Evolutionary conservation across 306 rosid species (phyloP).

Genomic region (Prunus persica): DNA sequence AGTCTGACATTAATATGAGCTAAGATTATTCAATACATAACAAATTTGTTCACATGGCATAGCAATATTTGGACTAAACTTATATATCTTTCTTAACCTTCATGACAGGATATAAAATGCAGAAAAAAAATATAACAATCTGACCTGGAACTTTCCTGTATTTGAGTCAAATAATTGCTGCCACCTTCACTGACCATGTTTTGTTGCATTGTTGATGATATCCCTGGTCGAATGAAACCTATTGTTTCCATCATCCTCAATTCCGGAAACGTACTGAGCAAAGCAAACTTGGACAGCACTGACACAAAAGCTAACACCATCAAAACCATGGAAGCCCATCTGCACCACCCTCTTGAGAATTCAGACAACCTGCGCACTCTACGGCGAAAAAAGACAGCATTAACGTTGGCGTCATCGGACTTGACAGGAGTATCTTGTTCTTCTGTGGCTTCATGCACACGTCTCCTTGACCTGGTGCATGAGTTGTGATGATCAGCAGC

Average conservation of each 20-base stretch:
- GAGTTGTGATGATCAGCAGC: not conserved
- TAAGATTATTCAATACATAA: too few relatives aligned
- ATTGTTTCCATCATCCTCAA: constrained; percentile 2
- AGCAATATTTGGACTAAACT: too few relatives aligned
- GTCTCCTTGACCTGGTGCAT: constrained; percentile 22
- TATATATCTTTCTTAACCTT: too few relatives aligned
- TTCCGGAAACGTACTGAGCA: constrained; percentile 36
- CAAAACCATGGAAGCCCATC: constrained; percentile 23
- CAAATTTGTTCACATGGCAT: too few relatives aligned
- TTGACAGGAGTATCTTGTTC: not conserved
- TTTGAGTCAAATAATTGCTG: not conserved
- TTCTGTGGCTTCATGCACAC: constrained; percentile 10
- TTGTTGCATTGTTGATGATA: not conserved
- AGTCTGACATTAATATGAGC: too few relatives aligned
- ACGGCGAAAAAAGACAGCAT: not conserved
- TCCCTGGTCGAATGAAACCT: not conserved
- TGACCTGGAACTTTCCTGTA: not conserved
- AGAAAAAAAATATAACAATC: not conserved
- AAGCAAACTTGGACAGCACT: constrained; percentile 35
- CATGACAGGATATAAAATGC: too few relatives aligned
- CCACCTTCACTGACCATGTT: not conserved
- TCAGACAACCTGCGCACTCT: constrained; percentile 1
- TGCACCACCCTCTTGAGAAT: constrained; percentile 5
- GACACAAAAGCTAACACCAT: constrained; percentile 37
- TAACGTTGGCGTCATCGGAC: not conserved